These are phyloP conservation scores for Adansonia rubrostipa DNA, from an alignment of 441 rosid species.

Conservation along the genomic window DNA sequence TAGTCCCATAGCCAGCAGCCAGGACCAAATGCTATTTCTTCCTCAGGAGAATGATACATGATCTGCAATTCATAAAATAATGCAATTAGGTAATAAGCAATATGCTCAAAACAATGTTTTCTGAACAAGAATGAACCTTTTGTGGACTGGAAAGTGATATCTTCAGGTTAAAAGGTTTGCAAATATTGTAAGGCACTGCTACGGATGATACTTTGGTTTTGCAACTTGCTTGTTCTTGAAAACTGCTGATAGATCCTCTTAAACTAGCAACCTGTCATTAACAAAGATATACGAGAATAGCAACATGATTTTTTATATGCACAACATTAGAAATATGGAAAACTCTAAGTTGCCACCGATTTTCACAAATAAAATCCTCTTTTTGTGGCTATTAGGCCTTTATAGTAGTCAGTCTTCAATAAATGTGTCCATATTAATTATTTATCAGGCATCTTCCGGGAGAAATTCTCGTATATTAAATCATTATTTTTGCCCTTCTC, in stretches of 20 bases:
- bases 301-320: background rate
- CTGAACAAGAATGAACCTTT: slow-evolving; percentile 50
- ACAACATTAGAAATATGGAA: background rate
- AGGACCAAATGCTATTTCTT: slow-evolving; percentile 97
- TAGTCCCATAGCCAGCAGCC: slow-evolving; percentile 99
- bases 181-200: slow-evolving; percentile 65
- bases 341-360: background rate
- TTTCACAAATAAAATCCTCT: slow-evolving; percentile 5
- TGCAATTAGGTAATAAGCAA: slow-evolving; percentile 6
- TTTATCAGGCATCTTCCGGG: background rate
- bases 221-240: slow-evolving; percentile 98
- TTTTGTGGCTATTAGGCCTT: slow-evolving; percentile 12
- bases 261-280: slow-evolving; percentile 85
- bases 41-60: slow-evolving; percentile 88
- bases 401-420: background rate
- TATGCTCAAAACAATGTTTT: slow-evolving; percentile 9
- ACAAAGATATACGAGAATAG: slow-evolving; percentile 32
- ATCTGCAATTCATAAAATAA: slow-evolving; percentile 51
- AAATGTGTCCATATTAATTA: background rate
- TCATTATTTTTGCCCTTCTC: slow-evolving; percentile 11
- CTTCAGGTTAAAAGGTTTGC: slow-evolving; percentile 70
- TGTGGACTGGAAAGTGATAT: slow-evolving; percentile 75
- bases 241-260: slow-evolving; percentile 93
- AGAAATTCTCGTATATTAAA: background rate
- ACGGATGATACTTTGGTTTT: slow-evolving; percentile 69